Conservation (phyloP, 257 asterid species). For the Nicotiana tomentosiformis region DNA sequence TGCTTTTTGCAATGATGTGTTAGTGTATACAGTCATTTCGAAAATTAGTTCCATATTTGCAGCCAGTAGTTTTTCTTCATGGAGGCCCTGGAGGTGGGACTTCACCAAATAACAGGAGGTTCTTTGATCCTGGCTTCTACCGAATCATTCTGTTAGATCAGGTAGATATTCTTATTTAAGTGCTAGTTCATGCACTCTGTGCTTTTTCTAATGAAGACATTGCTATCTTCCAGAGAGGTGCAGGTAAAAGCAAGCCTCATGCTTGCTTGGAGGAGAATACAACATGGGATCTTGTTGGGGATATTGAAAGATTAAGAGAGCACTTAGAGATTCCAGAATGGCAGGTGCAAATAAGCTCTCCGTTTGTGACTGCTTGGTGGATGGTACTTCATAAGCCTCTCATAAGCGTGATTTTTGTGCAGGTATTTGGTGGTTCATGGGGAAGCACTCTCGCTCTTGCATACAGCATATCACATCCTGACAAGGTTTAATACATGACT, state of each 20-base stretch:
- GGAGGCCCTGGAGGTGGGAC: slow-evolving; percentile 99
- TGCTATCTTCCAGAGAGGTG: slow-evolving; percentile 59
- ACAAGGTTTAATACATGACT: slow-evolving; percentile 47
- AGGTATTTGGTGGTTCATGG: slow-evolving; percentile 99
- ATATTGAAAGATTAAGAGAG: slow-evolving; percentile 80
- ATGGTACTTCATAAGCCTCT: slow-evolving; percentile 15
- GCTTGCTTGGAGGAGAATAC: slow-evolving; percentile 91
- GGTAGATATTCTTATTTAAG: slow-evolving; percentile 35
- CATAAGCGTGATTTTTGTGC: slow-evolving; percentile 24
- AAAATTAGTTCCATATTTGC: slow-evolving; percentile 25
- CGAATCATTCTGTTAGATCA: slow-evolving; percentile 86
- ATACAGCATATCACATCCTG: slow-evolving; percentile 82
- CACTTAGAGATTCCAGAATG: slow-evolving; percentile 83
- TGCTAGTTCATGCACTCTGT: background rate
- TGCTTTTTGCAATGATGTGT: background rate
- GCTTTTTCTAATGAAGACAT: slow-evolving; percentile 6
- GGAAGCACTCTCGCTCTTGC: slow-evolving; percentile 97
- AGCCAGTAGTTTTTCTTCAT: slow-evolving; percentile 91
- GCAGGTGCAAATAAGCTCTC: slow-evolving; percentile 47
- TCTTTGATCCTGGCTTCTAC: slow-evolving; percentile 80
- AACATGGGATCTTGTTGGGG: slow-evolving; percentile 84
- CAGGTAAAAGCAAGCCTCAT: slow-evolving; percentile 93
- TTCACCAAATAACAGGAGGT: slow-evolving; percentile 79
- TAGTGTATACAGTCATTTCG: background rate
- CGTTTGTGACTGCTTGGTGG: background rate